Conservation (phyloP, 2,329 filamentous ascomycete species). For the Celoporthe dispersa region DNA sequence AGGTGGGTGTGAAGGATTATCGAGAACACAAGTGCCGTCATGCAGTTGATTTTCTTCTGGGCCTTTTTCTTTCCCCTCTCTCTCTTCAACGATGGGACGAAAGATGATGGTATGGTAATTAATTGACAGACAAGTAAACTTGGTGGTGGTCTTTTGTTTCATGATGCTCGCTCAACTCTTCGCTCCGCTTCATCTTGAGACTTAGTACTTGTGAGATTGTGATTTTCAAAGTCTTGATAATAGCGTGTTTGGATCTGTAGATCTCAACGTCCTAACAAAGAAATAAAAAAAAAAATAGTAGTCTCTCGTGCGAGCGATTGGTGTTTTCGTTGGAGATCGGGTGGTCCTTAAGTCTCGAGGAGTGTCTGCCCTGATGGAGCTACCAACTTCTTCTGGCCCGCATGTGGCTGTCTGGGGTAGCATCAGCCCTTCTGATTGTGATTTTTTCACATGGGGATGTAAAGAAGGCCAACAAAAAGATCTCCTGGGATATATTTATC, state of each 20-base stretch:
- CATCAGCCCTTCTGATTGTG: no score
- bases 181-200: no score
- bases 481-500: constrained; percentile 13
- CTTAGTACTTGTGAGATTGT: no score
- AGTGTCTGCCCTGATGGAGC: not conserved
- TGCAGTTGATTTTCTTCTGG: not conserved
- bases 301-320: not conserved
- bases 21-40: not conserved
- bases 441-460: constrained; percentile 16
- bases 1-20: constrained; percentile 1
- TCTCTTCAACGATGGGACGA: not conserved
- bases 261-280: not conserved
- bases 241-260: not conserved
- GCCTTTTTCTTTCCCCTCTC: not conserved
- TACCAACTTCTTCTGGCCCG: not conserved
- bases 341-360: not conserved
- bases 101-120: not conserved
- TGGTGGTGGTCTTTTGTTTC: no score
- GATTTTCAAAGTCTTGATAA: no score
- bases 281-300: no score
- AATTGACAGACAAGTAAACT: no score
- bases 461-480: constrained; percentile 23
- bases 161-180: no score
- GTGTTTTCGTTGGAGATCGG: not conserved
- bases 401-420: not conserved